phyloP scores from a whole-genome alignment of 345 rosid genomes.

The Moringa oleifera region DNA sequence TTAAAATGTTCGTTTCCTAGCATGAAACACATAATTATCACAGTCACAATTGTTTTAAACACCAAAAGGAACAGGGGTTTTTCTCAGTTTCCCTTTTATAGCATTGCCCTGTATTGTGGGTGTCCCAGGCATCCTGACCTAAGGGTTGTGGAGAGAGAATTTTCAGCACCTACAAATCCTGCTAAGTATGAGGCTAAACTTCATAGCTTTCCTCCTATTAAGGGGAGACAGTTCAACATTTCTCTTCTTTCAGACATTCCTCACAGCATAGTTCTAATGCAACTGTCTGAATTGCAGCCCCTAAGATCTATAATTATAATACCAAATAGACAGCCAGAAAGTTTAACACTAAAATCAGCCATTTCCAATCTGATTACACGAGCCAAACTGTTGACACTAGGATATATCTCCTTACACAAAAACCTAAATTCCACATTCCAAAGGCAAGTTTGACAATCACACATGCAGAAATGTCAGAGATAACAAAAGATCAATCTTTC shows the following conservation, averaged over 20 bases:
- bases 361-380: neutral
- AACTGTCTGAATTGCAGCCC: neutral
- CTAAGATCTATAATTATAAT: neutral
- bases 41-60: too few relatives aligned
- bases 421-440: neutral
- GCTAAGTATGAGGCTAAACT: neutral
- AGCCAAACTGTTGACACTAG: neutral
- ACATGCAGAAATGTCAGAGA: neutral
- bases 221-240: neutral
- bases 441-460: too few relatives aligned
- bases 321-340: neutral
- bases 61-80: neutral
- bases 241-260: neutral
- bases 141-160: neutral
- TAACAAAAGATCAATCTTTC: too few relatives aligned
- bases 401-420: neutral
- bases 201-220: neutral
- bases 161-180: neutral
- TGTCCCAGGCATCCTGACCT: neutral
- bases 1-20: neutral
- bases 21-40: too few relatives aligned
- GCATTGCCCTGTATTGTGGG: too few relatives aligned
- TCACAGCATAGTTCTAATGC: too few relatives aligned
- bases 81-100: neutral
- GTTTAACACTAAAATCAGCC: neutral